These are phyloP conservation scores for Aspergillus calidoustus DNA, from an alignment of 2,329 filamentous ascomycete species.

Conservation along the genomic window DNA sequence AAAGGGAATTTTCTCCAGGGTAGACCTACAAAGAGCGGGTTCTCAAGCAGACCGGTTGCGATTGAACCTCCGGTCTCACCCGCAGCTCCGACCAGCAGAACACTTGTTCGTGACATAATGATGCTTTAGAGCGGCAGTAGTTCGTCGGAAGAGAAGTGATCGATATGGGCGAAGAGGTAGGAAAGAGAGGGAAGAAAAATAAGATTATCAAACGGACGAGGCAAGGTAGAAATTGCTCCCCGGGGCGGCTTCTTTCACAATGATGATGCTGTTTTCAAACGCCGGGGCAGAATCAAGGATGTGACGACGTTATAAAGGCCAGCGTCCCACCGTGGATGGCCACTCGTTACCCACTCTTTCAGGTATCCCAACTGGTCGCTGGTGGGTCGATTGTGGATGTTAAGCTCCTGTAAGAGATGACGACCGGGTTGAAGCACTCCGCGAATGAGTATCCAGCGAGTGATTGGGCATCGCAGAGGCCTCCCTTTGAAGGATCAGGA, in stretches of 20 bases:
- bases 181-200: slow-evolving; percentile 12
- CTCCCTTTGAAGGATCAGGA: slow-evolving; percentile 10
- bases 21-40: slow-evolving; percentile 28
- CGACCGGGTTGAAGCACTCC: slow-evolving; percentile 11
- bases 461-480: slow-evolving; percentile 2
- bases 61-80: slow-evolving; percentile 48
- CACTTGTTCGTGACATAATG: slow-evolving; percentile 42
- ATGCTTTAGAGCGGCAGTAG: slow-evolving; percentile 15
- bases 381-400: slow-evolving; percentile 42
- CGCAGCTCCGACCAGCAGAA: slow-evolving; percentile 44
- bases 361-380: slow-evolving; percentile 31
- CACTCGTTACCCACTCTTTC: slow-evolving; percentile 39
- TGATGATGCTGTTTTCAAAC: slow-evolving; percentile 15
- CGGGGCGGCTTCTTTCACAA: slow-evolving; percentile 16
- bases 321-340: slow-evolving; percentile 33
- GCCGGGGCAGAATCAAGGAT: slow-evolving; percentile 30
- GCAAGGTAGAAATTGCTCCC: neutral
- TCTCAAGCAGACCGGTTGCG: slow-evolving; percentile 42
- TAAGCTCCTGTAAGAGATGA: slow-evolving; percentile 23
- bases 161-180: neutral
- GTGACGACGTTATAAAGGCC: slow-evolving; percentile 40
- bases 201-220: slow-evolving; percentile 9
- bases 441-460: slow-evolving; percentile 17
- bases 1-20: neutral
- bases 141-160: slow-evolving; percentile 6